Base-by-base conservation (phyloP, 2,329 filamentous ascomycete genomes). In the Sporothrix schenckii region DNA sequence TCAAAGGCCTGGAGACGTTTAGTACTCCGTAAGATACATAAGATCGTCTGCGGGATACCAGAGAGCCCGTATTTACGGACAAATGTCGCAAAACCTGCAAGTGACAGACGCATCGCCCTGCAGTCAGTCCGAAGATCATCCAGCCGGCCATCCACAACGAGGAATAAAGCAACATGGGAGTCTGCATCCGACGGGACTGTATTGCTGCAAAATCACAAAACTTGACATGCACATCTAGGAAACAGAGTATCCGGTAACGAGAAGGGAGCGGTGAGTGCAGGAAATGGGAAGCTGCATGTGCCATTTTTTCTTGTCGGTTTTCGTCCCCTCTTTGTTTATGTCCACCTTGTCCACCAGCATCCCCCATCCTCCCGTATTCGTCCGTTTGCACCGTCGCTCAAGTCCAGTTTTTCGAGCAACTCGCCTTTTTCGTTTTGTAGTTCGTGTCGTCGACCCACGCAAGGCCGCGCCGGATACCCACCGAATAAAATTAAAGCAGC, bases 141-240 rank as follows among this genome's bases (percentile, higher is more conserved):
- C 63, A 66, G 63, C 63, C 44, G 63, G 63, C 49, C 49, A 24
- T 41, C 49, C 49, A 47, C n/a, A 27, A 47, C 58, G 24, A 21
- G 39, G 3, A 24, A 24, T 4, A 19, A 4, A 13, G 3, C n/a
- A 41, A 41, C 41, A 44, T 16, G 41, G 41, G 2, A 13, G 41
- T 63, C 39, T 47, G 34, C 58, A 47, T 34, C 7, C 56, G 56
- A n/a, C n/a, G 58, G 4, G 41, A 4, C 13, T 24, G 47, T 50
- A 7, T 27, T 54, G 5, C 52, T 54, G 47, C 16, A 7, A 44
- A 27, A 47, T 47, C 11, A 63, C 21, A 41, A 63, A 11, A 7
- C 34, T 34, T 13, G 16, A 7, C 3, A 58, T 39, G n/a, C 34
- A 61, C 34, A 13, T 60, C 10, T 5, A 54, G 56, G 56, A 44